Base-by-base conservation (phyloP, 1,139 yeast species). In the Hansenula lynferdii region DNA sequence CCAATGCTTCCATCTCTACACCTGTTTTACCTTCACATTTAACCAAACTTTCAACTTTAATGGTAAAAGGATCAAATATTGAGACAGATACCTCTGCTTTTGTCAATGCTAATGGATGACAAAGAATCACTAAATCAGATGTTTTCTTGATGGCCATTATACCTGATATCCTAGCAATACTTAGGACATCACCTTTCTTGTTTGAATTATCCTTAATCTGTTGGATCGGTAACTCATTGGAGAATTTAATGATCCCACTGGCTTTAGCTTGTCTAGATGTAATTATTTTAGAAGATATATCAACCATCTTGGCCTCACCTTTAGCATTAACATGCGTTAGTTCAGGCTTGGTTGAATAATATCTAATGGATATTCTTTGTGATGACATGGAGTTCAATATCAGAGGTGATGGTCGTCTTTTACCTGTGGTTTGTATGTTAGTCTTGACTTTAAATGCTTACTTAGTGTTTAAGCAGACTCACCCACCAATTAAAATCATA, bases 401-500 rank as follows among this genome's bases (percentile, higher is more conserved):
- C 35, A 19, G 21, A 26, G 11, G 6, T 21, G 27, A 22, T 23
- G 22, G 26, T 14, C 15, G 4, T 23, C 11, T 12, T 23, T 19
- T 12, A 15, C 24, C 33, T 17, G 14, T 16, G 7, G 24, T n/a
- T 23, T n/a, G 16, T 23, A 27, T 17, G 40, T 37, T 38, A 35
- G 38, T 31, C 27, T 12, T 11, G 8, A 6, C 18, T 19, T n/a
- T 9, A 2, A 19, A 5, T n/a, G n/a, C n/a, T 20, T n/a, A 8
- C n/a, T 11, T 9, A 17, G 4, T 27, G 6, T 7, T 5, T 9
- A 17, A 10, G 7, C 27, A n/a, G 38, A 49, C 53, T 53, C 56
- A 69, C 58, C 77, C 77, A 45, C 78, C 78, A 41, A 72, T 72
- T 46, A 72, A 50, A 32, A 72, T 70, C 78, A 72, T 72, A 12